Evolutionary conservation across 2,329 filamentous ascomycete genomes (phyloP), one percentile per base, ranked within the genome.

Genomic region (Leptographium flavum): DNA sequence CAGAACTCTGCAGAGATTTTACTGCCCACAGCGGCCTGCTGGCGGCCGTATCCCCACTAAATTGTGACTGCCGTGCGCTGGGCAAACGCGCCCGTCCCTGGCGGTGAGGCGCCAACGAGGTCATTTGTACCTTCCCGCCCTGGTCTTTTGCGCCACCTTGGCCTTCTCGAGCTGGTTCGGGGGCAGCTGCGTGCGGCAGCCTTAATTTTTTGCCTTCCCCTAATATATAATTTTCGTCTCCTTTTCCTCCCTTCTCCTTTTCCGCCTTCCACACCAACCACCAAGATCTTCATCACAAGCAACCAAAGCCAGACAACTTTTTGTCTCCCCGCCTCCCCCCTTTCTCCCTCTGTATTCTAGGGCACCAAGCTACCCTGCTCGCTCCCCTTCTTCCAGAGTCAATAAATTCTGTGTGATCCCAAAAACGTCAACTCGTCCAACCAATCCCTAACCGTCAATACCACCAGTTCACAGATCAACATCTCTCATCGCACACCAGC

Each of bases 331-430:
- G 43, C 47, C 42, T 39, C 47, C 51, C 59, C 62, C 59, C 45
- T 46, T 46, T 45, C 45, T 45, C 42, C 47, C 48, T 52, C 48
- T 58, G 60, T 59, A 66, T 65, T 79, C 83, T 87, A 87, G 83
- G 83, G 83, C 83, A 86, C 83, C 68, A 76, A 87, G 83, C 83
- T 84, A 87, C 83, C 83, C 83, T 87, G 71, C 66, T 64, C 68
- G 68, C 53, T 65, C 68, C 70, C 76, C 72, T 73, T 75, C 70
- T 74, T 74, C 73, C 79, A 82, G 79, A 83, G 80, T 82, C 71
- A 71, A 75, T 63, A 54, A 53, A 56, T 60, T 58, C 60, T 58
- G 62, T 61, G 58, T 56, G 56, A 57, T 44, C 42, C 31, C 43
- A 43, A 45, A n/a, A 65, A 63, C 63, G 61, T 63, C 61, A 56